Base-by-base conservation (phyloP, 106 monocot species). In the Dendrobium chrysotoxum region DNA sequence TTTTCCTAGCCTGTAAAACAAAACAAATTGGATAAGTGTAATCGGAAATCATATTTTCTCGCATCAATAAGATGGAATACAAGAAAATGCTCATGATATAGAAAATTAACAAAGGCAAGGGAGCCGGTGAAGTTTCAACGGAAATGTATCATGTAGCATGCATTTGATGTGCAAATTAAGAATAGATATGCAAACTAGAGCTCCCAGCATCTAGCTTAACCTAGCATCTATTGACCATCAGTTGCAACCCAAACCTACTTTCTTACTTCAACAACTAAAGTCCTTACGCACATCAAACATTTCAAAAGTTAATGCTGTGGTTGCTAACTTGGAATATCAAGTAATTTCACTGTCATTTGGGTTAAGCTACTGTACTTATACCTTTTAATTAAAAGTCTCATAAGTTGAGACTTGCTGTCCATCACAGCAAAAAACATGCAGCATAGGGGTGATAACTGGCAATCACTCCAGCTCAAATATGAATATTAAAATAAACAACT, bases 1-100 rank as follows among this genome's bases (percentile, higher is more conserved):
- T 44, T 77, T 85, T 93, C 66, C 85, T 88, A 75, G 93, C 90
- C 93, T 93, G 81, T 80, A 82, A 21, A 28, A 28, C 65, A 23
- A 21, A 67, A 11, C n/a, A 77, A 17, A 46, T 15, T 70, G 28
- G 70, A 28, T 31, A n/a, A 68, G 68, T 30, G n/a, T n/a, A 61
- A 61, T 61, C 2, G 21, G 21, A 30, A 2, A 31, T n/a, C 68
- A 70, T 35, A 70, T 28, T 70, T 15, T 70, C 70, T 10, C 31
- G 35, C 30, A 70, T 70, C 31, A 70, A 70, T 35, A 13, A 31
- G 13, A 70, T 70, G 28, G 25, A 1, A 53, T 3, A 85, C 65
- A 58, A 76, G 1, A 42, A 35, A 70, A 70, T 35, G 4, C 70
- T 3, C 7, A 23, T 11, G 23, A 70, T 11, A 30, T 70, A 30